Evolutionary conservation across 1,139 yeast species (phyloP).

Genomic region (Suhomyces yuchorum): DNA sequence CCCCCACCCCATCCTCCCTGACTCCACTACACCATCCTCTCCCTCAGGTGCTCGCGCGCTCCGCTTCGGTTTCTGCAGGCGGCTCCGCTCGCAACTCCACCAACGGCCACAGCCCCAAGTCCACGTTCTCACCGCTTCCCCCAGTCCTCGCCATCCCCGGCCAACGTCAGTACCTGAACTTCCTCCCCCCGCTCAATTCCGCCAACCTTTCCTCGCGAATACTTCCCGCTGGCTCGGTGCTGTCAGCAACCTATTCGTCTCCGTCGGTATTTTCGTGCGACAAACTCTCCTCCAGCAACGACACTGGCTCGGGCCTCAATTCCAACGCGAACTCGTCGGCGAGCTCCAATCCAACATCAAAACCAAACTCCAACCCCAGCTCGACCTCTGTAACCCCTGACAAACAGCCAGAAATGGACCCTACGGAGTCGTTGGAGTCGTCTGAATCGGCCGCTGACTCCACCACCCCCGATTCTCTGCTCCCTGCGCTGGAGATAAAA

Average conservation of each 20-base stretch:
- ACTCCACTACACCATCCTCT: not conserved
- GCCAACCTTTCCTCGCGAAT: conserved; percentile 4
- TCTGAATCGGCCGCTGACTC: not conserved
- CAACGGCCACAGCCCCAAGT: not conserved
- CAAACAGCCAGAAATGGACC: conserved; percentile 4
- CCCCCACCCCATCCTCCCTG: not conserved
- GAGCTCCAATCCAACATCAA: conserved; percentile 1
- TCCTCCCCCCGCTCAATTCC: conserved; percentile 14
- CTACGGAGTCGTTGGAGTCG: not conserved
- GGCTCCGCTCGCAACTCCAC: not conserved
- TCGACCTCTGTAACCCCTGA: conserved; percentile 1
- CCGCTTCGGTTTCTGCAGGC: not conserved
- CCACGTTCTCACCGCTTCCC: conserved; percentile 1
- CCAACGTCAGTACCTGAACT: conserved; percentile 9
- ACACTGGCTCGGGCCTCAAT: not conserved
- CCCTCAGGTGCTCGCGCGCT: not conserved
- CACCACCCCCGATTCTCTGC: not conserved
- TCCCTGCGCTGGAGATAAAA: not conserved
- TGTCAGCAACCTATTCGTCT: not conserved
- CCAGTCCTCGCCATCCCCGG: conserved; percentile 5
- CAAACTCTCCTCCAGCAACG: not conserved
- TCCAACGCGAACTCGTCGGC: not conserved
- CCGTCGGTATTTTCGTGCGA: conserved; percentile 4
- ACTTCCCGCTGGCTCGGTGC: not conserved
- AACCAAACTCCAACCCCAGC: not conserved